Evolutionary conservation across 768 basidiomycete species (phyloP).

Genomic region (Phylloporus arenicola): DNA sequence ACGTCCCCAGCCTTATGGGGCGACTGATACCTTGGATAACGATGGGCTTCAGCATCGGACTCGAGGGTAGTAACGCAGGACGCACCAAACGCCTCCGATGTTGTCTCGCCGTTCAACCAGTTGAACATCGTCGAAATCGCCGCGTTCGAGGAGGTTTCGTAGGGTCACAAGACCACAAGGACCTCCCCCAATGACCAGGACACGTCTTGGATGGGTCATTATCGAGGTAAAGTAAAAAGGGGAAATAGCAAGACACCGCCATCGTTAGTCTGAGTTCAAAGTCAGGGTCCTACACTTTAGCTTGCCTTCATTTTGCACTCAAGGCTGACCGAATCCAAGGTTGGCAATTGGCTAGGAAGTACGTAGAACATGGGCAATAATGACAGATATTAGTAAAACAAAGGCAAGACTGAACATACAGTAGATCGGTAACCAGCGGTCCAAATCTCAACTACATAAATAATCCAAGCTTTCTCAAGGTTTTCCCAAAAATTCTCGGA

Average conservation of each 20-base stretch:
- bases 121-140: conserved; percentile 39
- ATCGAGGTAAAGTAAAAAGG: neutral
- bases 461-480: conserved; percentile 22
- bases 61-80: neutral
- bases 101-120: conserved; percentile 42
- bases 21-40: conserved; percentile 10
- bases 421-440: neutral
- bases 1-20: neutral
- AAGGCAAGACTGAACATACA: neutral
- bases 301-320: no score
- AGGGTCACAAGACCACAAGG: conserved; percentile 44
- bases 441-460: conserved; percentile 11
- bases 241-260: conserved; percentile 4
- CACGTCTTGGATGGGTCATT: conserved; percentile 6
- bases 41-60: neutral
- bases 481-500: conserved; percentile 17
- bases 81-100: conserved; percentile 48
- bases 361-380: neutral
- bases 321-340: no score
- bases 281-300: no score
- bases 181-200: conserved; percentile 46
- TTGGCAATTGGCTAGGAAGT: no score
- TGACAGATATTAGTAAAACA: neutral
- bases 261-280: neutral
- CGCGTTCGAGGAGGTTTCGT: conserved; percentile 42